These are phyloP conservation scores for Cutaneotrichosporon sp. DNA, from an alignment of 1,284 basidiomycete genomes.

Conservation along the genomic window DNA sequence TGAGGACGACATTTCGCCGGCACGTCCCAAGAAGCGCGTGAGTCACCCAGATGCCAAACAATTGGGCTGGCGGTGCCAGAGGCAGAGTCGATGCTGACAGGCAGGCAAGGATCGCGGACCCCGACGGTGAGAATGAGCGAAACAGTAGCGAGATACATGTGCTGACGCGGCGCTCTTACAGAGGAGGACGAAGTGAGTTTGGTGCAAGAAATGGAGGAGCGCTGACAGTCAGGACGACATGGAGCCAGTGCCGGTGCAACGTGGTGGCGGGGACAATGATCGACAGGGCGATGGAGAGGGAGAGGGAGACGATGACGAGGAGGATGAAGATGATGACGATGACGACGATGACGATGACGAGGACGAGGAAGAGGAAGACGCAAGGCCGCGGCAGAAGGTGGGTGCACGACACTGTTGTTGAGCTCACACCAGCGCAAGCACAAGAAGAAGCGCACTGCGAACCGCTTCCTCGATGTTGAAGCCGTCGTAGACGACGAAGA, in stretches of 20 bases:
- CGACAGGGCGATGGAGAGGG: constrained; percentile 25
- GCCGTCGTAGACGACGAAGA: constrained; percentile 92
- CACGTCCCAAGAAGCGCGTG: constrained; percentile 35
- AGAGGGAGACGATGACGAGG: constrained; percentile 54
- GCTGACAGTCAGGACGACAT: constrained; percentile 14
- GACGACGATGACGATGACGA: constrained; percentile 37
- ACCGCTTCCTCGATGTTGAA: constrained; percentile 90
- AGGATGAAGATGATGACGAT: constrained; percentile 54
- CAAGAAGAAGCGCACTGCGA: constrained; percentile 55
- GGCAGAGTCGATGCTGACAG: background rate
- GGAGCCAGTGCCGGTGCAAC: constrained; percentile 29
- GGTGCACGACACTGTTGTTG: background rate
- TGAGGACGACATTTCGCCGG: constrained; percentile 18
- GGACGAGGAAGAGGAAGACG: constrained; percentile 8
- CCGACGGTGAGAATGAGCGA: constrained; percentile 29
- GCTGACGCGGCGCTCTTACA: background rate
- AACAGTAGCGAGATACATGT: background rate
- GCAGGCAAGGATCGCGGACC: constrained; percentile 35
- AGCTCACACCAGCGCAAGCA: constrained; percentile 12
- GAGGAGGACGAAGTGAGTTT: constrained; percentile 26
- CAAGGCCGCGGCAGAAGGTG: constrained; percentile 7
- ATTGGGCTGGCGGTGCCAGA: no score
- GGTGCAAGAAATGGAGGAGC: background rate
- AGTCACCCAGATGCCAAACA: constrained; percentile 12
- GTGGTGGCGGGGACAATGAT: constrained; percentile 48